Conservation (phyloP, 208 protist species). For the Zelonia costaricensis region DNA sequence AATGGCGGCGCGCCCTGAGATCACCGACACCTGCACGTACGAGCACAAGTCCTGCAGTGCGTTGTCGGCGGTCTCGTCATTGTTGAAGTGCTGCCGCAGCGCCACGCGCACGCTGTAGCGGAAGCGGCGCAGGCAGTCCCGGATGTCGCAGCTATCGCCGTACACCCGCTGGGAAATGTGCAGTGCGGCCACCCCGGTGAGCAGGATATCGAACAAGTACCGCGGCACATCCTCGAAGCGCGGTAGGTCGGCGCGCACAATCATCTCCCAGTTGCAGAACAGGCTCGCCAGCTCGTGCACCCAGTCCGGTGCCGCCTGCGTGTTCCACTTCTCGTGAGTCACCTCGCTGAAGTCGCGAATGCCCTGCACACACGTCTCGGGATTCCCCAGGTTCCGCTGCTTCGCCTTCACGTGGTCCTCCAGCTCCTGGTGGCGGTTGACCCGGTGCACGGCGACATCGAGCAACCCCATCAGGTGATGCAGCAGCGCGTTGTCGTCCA, state of each 20-base stretch:
- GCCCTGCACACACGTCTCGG: conserved; percentile 37
- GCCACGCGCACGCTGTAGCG: conserved; percentile 50
- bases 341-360: conserved; percentile 62
- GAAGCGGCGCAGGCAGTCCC: conserved; percentile 45
- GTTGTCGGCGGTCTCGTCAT: conserved; percentile 64
- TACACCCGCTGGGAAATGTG: conserved; percentile 72
- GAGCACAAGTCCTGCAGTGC: conserved; percentile 65
- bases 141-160: conserved; percentile 38
- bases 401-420: conserved; percentile 38
- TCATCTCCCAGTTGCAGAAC: conserved; percentile 88
- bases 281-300: conserved; percentile 83
- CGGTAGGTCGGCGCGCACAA: conserved; percentile 80
- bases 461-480: conserved; percentile 71
- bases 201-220: conserved; percentile 83
- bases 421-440: conserved; percentile 58
- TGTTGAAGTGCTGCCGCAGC: conserved; percentile 66
- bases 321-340: conserved; percentile 42
- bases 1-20: conserved; percentile 25
- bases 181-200: conserved; percentile 67
- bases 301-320: conserved; percentile 61
- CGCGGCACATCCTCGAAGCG: conserved; percentile 76
- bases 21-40: conserved; percentile 62
- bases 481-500: conserved; percentile 40
- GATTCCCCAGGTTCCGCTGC: conserved; percentile 51
- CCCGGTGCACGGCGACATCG: conserved; percentile 60